phyloP scores from a whole-genome alignment of 2,329 filamentous ascomycete genomes.

The Botrytis galanthina region DNA sequence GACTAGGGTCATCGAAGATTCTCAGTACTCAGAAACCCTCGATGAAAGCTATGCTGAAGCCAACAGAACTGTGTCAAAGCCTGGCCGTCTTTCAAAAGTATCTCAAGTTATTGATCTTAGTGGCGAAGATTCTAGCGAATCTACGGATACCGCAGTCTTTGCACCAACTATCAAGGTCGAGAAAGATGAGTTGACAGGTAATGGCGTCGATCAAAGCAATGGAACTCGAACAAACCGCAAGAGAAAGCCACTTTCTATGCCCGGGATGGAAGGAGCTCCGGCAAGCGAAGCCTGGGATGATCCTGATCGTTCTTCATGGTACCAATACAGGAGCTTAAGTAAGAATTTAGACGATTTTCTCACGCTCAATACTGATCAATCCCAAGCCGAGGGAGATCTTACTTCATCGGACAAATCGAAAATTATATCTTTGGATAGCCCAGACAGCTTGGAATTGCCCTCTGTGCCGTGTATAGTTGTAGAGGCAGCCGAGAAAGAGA shows the following conservation, averaged over 20 bases:
- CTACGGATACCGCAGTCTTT: background rate
- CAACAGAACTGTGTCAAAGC: background rate
- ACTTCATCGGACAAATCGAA: background rate
- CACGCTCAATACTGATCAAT: background rate
- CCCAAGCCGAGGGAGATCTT: background rate
- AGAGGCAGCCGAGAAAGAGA: background rate
- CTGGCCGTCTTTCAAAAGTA: background rate
- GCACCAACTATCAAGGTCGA: background rate
- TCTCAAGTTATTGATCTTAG: background rate
- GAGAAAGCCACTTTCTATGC: background rate
- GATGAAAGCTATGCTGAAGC: background rate
- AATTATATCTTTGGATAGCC: background rate
- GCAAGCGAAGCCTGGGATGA: background rate
- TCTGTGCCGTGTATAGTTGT: background rate
- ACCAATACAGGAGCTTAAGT: background rate
- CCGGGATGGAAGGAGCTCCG: background rate
- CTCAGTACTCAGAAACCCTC: background rate
- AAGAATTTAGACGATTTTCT: background rate
- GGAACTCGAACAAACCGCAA: background rate
- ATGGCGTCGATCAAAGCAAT: background rate
- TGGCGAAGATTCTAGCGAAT: background rate
- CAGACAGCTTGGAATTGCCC: background rate
- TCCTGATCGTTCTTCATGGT: background rate
- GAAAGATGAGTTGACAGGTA: background rate
- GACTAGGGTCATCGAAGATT: background rate